phyloP scores from a whole-genome alignment of 2,329 filamentous ascomycete genomes.

The Aspergillus clavatus region DNA sequence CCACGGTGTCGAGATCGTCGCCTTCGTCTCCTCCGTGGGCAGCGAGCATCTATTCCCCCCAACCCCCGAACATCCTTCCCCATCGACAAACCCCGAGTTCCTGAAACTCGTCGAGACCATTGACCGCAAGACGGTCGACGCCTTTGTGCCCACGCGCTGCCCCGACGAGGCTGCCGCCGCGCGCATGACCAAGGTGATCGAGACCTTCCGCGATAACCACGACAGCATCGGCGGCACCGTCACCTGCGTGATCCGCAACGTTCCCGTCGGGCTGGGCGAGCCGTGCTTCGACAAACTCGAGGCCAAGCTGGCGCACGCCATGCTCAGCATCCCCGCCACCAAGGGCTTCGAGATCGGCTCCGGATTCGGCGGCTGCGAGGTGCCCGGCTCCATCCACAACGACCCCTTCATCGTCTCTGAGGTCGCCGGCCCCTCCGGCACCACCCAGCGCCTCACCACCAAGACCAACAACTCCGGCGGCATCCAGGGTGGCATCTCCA shows the following conservation, averaged over 20 bases:
- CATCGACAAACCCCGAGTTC: slow-evolving; percentile 73
- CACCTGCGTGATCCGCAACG: slow-evolving; percentile 85
- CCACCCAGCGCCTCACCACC: slow-evolving; percentile 63
- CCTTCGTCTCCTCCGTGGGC: slow-evolving; percentile 84
- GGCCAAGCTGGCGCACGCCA: slow-evolving; percentile 83
- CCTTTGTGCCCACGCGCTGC: slow-evolving; percentile 80
- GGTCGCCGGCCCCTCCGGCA: slow-evolving; percentile 14
- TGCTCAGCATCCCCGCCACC: slow-evolving; percentile 90
- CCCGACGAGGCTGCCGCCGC: slow-evolving; percentile 61
- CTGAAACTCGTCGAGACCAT: slow-evolving; percentile 67
- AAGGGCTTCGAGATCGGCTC: slow-evolving; percentile 96
- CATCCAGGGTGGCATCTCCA: slow-evolving; percentile 91
- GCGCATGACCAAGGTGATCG: slow-evolving; percentile 75
- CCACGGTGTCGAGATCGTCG: slow-evolving; percentile 84
- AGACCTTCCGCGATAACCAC: slow-evolving; percentile 67
- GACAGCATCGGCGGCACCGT: slow-evolving; percentile 95
- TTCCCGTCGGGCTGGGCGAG: slow-evolving; percentile 81
- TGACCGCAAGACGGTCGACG: slow-evolving; percentile 71
- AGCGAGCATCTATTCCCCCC: slow-evolving; percentile 71
- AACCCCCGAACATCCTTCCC: slow-evolving; percentile 61
- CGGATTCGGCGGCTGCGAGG: slow-evolving; percentile 80
- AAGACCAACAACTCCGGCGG: slow-evolving; percentile 94
- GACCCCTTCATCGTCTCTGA: slow-evolving; percentile 68
- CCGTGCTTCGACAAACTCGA: slow-evolving; percentile 95
- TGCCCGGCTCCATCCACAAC: slow-evolving; percentile 87